Conservation (phyloP, 176 grass and related monocot genomes). For the Chrysopogon serrulatus region DNA sequence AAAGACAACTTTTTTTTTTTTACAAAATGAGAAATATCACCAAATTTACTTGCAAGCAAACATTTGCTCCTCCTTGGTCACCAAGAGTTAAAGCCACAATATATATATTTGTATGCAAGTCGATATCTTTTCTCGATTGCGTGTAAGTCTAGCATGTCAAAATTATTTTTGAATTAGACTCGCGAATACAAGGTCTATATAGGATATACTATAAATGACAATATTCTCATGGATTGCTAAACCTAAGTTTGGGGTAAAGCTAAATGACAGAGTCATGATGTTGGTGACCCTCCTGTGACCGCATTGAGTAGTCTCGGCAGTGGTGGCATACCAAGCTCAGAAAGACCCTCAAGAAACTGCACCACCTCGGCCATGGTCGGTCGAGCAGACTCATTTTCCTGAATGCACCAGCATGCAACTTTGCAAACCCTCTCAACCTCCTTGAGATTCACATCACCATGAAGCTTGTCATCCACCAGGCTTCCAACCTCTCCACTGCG, state of each 20-base stretch:
- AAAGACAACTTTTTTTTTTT: not conserved
- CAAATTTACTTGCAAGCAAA: not conserved
- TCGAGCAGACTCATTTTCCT: not conserved
- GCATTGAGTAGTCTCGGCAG: not conserved
- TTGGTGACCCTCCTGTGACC: not conserved
- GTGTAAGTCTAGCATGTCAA: not conserved
- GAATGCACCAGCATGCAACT: slow-evolving; percentile 6
- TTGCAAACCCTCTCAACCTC: slow-evolving; percentile 5
- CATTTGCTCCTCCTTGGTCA: not conserved
- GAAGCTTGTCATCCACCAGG: not conserved
- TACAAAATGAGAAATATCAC: not conserved
- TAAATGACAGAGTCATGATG: not conserved
- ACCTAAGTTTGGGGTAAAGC: not conserved
- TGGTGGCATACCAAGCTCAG: not conserved
- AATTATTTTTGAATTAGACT: not conserved
- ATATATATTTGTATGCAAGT: not conserved
- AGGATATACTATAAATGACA: not conserved
- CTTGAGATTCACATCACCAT: not conserved
- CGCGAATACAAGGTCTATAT: not conserved
- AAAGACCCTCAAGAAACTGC: slow-evolving; percentile 9
- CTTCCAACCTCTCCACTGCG: not conserved
- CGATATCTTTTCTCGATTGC: not conserved
- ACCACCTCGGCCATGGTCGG: slow-evolving; percentile 4
- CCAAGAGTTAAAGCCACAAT: not conserved
- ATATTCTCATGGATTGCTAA: not conserved